Evolutionary conservation across 768 basidiomycete genomes (phyloP).

Genomic region (Xerocomus spinulosus): DNA sequence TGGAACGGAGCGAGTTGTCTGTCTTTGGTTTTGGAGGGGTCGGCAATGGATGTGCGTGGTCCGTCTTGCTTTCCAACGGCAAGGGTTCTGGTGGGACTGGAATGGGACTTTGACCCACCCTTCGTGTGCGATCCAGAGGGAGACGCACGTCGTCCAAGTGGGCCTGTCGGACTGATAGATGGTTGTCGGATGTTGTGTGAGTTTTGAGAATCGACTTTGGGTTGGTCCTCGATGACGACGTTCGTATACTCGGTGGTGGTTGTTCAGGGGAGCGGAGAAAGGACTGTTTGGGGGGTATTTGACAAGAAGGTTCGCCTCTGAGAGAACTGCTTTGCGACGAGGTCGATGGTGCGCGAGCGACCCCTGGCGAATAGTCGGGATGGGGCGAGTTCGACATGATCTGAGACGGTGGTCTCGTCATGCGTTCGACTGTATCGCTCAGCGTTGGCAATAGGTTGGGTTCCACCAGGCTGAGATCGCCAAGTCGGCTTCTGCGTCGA

Average conservation of each 20-base stretch:
- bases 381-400: constrained; percentile 8
- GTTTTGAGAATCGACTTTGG: constrained; percentile 32
- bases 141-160: constrained; percentile 7
- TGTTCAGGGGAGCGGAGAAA: constrained; percentile 12
- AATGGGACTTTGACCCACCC: constrained; percentile 4
- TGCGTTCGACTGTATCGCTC: constrained; percentile 66
- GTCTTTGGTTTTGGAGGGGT: constrained; percentile 8
- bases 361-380: constrained; percentile 1
- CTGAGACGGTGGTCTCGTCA: constrained; percentile 55
- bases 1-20: constrained; percentile 13
- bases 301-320: constrained; percentile 5
- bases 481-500: constrained; percentile 39
- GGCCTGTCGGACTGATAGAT: constrained; percentile 9
- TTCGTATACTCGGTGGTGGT: constrained; percentile 7
- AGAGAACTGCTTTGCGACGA: constrained; percentile 17
- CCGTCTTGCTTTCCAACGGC: background rate
- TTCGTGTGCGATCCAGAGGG: constrained; percentile 11
- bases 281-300: background rate
- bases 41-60: constrained; percentile 5
- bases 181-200: constrained; percentile 16
- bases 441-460: constrained; percentile 64
- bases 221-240: constrained; percentile 26
- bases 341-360: constrained; percentile 17
- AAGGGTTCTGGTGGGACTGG: constrained; percentile 10
- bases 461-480: constrained; percentile 57